Percentiles rank a stretch among this genome's conserved stretches.
phyloP scores from a whole-genome alignment of 1,284 basidiomycete genomes.

The Cutaneotrichosporon sp. region DNA sequence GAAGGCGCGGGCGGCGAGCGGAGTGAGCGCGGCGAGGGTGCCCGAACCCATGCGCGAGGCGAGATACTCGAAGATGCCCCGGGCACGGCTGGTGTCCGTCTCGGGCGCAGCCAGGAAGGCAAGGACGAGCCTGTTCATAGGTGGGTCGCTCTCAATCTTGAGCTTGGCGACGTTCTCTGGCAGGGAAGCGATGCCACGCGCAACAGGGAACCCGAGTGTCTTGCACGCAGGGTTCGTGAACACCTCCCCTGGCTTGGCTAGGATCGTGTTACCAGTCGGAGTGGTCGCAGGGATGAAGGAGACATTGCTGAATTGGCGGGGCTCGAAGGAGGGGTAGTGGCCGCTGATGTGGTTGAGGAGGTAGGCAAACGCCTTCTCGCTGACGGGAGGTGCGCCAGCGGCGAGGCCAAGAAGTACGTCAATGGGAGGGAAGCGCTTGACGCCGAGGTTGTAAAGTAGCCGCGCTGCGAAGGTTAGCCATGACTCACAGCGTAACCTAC shows the following conservation, averaged over 20 bases:
- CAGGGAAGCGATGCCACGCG: slow-evolving; percentile 60
- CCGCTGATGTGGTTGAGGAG: slow-evolving; percentile 68
- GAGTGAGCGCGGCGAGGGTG: slow-evolving; percentile 38
- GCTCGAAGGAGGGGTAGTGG: slow-evolving; percentile 65
- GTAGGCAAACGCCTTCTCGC: slow-evolving; percentile 68
- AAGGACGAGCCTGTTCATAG: slow-evolving; percentile 65
- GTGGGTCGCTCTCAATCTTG: slow-evolving; percentile 72
- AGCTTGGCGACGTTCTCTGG: slow-evolving; percentile 72
- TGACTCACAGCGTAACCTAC: slow-evolving; percentile 84
- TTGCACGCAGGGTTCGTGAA: slow-evolving; percentile 72
- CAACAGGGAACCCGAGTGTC: slow-evolving; percentile 68
- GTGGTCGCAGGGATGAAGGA: slow-evolving; percentile 79
- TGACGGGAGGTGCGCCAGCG: slow-evolving; percentile 53
- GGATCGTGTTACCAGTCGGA: slow-evolving; percentile 56
- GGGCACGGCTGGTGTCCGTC: slow-evolving; percentile 61
- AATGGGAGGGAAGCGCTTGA: slow-evolving; percentile 72
- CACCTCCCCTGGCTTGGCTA: slow-evolving; percentile 72
- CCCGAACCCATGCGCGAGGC: slow-evolving; percentile 65
- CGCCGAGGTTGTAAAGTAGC: slow-evolving; percentile 76
- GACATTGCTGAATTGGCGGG: slow-evolving; percentile 61
- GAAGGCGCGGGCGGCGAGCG: slow-evolving; percentile 41
- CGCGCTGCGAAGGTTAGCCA: slow-evolving; percentile 63
- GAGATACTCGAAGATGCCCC: slow-evolving; percentile 74
- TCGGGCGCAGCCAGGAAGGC: slow-evolving; percentile 69
- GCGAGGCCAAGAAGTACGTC: slow-evolving; percentile 68